phyloP scores from a whole-genome alignment of 352 stramenopile species.

The Phytophthora pluvialis region DNA sequence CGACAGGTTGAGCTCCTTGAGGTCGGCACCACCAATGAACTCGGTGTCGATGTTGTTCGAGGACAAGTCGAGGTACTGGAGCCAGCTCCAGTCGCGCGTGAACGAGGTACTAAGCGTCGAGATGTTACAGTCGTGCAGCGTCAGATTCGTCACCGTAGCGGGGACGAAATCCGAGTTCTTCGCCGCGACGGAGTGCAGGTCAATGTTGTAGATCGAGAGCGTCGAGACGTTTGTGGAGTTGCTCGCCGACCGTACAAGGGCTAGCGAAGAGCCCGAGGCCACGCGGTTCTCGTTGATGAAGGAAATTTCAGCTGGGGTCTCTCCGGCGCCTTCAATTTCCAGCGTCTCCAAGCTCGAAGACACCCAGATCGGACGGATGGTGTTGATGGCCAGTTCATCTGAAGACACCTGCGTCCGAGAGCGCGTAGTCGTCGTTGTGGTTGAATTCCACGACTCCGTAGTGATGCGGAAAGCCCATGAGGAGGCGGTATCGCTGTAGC shows the following conservation, averaged over 20 bases:
- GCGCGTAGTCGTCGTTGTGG: slow-evolving; percentile 3
- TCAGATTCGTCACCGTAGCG: slow-evolving; percentile 41
- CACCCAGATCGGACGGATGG: slow-evolving; percentile 42
- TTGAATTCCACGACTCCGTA: slow-evolving; percentile 25
- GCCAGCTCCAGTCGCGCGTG: slow-evolving; percentile 27
- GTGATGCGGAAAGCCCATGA: slow-evolving; percentile 40
- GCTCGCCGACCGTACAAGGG: slow-evolving; percentile 28
- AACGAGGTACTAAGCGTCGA: slow-evolving; percentile 40
- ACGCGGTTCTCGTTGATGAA: slow-evolving; percentile 41
- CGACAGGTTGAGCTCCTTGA: slow-evolving; percentile 45
- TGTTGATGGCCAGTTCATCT: slow-evolving; percentile 30
- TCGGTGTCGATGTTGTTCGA: slow-evolving; percentile 40
- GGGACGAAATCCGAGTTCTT: slow-evolving; percentile 41
- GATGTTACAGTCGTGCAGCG: slow-evolving; percentile 59
- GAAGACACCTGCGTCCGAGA: slow-evolving; percentile 14
- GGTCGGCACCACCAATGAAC: slow-evolving; percentile 30
- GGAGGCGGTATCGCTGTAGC: slow-evolving; percentile 26
- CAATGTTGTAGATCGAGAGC: slow-evolving; percentile 41
- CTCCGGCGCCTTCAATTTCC: slow-evolving; percentile 19
- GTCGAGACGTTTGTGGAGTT: slow-evolving; percentile 39
- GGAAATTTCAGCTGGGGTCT: background rate
- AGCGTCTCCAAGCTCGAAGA: slow-evolving; percentile 38
- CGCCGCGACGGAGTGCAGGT: slow-evolving; percentile 34
- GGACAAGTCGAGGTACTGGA: slow-evolving; percentile 49
- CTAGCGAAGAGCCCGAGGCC: slow-evolving; percentile 21